phyloP scores from a whole-genome alignment of 2,329 filamentous ascomycete genomes.

The Xylariaceae sp. region DNA sequence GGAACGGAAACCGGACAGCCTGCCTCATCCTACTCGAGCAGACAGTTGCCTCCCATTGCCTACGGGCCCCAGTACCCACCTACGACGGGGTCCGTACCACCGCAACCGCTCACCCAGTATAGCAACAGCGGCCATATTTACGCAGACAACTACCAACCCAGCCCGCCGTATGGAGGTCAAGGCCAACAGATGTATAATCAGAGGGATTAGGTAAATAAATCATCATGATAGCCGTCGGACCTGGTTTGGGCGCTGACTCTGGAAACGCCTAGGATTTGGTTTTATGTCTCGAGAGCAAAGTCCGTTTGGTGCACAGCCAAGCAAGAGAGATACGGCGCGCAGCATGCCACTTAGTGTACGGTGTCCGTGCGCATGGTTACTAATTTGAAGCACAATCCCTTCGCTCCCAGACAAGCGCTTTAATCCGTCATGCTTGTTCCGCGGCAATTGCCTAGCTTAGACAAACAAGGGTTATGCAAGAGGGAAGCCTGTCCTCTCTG shows the following conservation, averaged over 20 bases:
- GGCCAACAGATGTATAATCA: constrained; percentile 58
- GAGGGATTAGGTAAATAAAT: constrained; percentile 28
- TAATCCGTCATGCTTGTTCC: constrained; percentile 8
- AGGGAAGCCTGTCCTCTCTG: background rate
- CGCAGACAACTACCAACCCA: constrained; percentile 45
- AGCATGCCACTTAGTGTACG: constrained; percentile 3
- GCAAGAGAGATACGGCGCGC: background rate
- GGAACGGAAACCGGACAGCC: constrained; percentile 50
- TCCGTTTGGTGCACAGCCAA: background rate
- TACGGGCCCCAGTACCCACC: constrained; percentile 70
- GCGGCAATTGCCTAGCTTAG: background rate
- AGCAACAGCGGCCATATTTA: constrained; percentile 51
- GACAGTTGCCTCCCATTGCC: constrained; percentile 71
- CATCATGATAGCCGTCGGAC: background rate
- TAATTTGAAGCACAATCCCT: constrained; percentile 12
- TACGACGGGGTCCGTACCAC: constrained; percentile 48
- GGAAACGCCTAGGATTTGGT: background rate
- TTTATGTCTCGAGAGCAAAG: too few relatives aligned
- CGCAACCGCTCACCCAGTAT: constrained; percentile 49
- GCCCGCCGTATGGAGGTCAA: constrained; percentile 52
- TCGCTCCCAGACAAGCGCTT: constrained; percentile 9
- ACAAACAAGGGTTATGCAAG: background rate
- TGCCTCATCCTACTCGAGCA: constrained; percentile 54
- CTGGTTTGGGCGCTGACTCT: background rate
- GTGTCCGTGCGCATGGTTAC: constrained; percentile 6